Base-by-base conservation (phyloP, 139 green algal species). In the Chlorella sp. region DNA sequence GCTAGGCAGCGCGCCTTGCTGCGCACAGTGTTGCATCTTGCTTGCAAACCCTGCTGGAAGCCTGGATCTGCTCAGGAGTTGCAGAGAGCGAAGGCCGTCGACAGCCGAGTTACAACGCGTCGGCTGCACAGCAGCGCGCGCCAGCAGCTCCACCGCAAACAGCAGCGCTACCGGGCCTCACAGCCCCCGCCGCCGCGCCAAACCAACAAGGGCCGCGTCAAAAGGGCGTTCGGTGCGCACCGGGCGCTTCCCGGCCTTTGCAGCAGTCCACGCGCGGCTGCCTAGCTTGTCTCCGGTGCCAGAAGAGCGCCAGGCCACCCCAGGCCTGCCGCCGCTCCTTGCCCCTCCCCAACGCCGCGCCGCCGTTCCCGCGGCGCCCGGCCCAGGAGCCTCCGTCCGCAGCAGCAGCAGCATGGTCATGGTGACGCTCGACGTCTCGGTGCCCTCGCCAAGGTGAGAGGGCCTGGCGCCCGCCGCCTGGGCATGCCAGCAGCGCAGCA, bases 371-470 rank as follows among this genome's bases (percentile, higher is more conserved):
- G 38, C 68, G n/a, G 20, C 64, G 32, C 11, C 20, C 64, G 26
- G 64, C 56, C 56, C 13, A 76, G 69, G 14, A 44, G 36, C 69
- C 13, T 7, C n/a, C 8, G 43, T 44, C 36, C 17, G 36, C 30
- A 36, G 9, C 76, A 30, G 51, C 54, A 41, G 46, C 26, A 28
- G 1, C 0, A 9, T 32, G n/a, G 54, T 4, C 76, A 82, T 82
- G 76, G 76, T 82, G 51, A 82, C 76, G 41, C 51, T 82, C 19
- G 76, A 82, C 28, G 54, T 82, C 20, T 82, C 76, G 32, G 22
- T 82, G 54, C 51, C 76, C 24, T 78, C 70, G 14, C 72, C 72
- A 34, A 26, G 72, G 72, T 56, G 11, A 38, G 72, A 17, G 22
- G 46, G 8, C 46, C 8, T 54, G 22, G 1, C 30, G 64, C n/a